Conservation (phyloP, 495 filamentous ascomycete species). For the Melanomma pulvis-pyrius region DNA sequence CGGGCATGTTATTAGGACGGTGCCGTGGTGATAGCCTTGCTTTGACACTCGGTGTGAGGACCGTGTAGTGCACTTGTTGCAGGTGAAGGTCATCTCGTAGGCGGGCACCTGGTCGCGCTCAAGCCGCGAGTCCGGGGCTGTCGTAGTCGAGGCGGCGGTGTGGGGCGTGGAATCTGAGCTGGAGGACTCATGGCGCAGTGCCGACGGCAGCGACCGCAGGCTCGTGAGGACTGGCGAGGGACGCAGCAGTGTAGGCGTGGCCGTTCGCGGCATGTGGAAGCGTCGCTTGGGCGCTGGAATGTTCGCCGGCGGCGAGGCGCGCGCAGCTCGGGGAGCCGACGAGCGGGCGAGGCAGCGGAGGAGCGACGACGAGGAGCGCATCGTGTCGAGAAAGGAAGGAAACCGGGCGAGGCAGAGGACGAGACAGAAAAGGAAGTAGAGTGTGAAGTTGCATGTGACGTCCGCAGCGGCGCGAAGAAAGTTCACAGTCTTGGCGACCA, state of each 20-base stretch:
- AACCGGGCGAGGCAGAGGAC: neutral
- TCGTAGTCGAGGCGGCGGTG: conserved; percentile 7
- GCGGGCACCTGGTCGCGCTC: conserved; percentile 58
- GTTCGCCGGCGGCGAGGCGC: conserved; percentile 8
- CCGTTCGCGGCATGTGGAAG: conserved; percentile 26
- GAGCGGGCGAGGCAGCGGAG: conserved; percentile 24
- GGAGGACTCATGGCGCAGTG: conserved; percentile 23
- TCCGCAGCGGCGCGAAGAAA: neutral
- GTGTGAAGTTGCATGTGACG: neutral
- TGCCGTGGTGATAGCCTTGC: conserved; percentile 89
- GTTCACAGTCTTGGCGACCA: neutral
- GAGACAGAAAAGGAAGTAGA: neutral
- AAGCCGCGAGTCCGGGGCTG: conserved; percentile 27
- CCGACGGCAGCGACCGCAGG: neutral
- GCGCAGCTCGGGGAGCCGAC: conserved; percentile 1
- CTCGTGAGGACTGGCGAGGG: neutral
- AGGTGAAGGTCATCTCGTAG: conserved; percentile 89
- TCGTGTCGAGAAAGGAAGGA: neutral
- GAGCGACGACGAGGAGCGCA: conserved; percentile 12
- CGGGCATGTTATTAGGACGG: conserved; percentile 85
- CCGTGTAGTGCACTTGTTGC: conserved; percentile 76
- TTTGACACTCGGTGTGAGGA: conserved; percentile 81
- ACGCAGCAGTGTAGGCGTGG: conserved; percentile 10
- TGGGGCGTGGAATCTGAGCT: conserved; percentile 4
- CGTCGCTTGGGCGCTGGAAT: conserved; percentile 19